Evolutionary conservation across 768 basidiomycete species (phyloP).

Genomic region (Aureoboletus auriporus): DNA sequence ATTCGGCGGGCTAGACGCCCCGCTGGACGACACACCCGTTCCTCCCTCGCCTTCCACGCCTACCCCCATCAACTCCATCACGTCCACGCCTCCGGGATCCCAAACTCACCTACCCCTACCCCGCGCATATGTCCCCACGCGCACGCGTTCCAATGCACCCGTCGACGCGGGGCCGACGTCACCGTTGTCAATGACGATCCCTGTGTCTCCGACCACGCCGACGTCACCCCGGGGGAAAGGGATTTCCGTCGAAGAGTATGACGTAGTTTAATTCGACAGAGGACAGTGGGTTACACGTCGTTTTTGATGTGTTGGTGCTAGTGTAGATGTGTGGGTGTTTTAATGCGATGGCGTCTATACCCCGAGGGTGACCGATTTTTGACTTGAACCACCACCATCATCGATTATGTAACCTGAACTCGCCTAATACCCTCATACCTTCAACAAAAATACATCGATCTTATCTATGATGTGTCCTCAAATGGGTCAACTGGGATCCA

Average conservation of each 20-base stretch:
- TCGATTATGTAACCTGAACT: too few relatives aligned
- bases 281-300: too few relatives aligned
- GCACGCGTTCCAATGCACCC: conserved; percentile 17
- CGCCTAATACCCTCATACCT: too few relatives aligned
- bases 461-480: conserved; percentile 30
- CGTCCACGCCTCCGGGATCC: background rate
- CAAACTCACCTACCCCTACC: conserved; percentile 33
- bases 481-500: conserved; percentile 39
- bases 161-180: background rate
- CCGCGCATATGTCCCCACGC: conserved; percentile 53
- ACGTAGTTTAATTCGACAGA: too few relatives aligned
- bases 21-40: conserved; percentile 14
- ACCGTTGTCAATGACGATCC: background rate
- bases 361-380: too few relatives aligned
- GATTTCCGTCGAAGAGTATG: too few relatives aligned
- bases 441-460: conserved; percentile 33
- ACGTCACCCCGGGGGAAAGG: background rate
- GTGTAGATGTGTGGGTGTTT: too few relatives aligned
- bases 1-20: conserved; percentile 43
- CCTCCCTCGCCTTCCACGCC: conserved; percentile 1
- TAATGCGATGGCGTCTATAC: too few relatives aligned
- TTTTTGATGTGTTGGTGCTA: too few relatives aligned
- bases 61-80: conserved; percentile 31
- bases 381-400: too few relatives aligned
- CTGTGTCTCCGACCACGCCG: background rate